A percentile compares a stretch with the other conserved stretches of the same genome.
These are phyloP conservation scores for Dactylellina cionopaga DNA, from an alignment of 2,329 filamentous ascomycete species.

Conservation along the genomic window DNA sequence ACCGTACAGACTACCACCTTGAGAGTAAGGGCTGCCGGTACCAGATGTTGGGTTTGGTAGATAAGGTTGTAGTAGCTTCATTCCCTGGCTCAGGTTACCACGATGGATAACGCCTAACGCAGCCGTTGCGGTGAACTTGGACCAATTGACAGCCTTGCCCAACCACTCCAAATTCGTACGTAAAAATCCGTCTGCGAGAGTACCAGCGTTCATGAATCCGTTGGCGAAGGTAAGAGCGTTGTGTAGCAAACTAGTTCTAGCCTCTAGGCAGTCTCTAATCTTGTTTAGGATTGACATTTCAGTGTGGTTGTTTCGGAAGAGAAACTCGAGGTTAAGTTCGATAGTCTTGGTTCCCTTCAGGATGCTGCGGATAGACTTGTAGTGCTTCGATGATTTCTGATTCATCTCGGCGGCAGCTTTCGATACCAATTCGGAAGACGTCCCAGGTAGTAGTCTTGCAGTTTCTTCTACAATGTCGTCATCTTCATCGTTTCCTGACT, in stretches of 20 bases:
- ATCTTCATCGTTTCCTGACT: conserved; percentile 41
- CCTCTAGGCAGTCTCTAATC: conserved; percentile 92
- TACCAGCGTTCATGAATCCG: conserved; percentile 99
- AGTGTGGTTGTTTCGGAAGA: conserved; percentile 93
- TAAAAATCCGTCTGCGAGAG: conserved; percentile 98
- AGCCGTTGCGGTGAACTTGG: conserved; percentile 97
- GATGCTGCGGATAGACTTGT: conserved; percentile 72
- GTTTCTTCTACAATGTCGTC: conserved; percentile 65
- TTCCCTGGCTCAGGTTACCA: conserved; percentile 90
- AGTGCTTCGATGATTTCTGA: conserved; percentile 59
- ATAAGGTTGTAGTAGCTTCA: conserved; percentile 93
- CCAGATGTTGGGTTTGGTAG: conserved; percentile 81
- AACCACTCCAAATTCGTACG: conserved; percentile 97
- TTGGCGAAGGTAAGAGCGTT: conserved; percentile 97
- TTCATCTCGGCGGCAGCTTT: conserved; percentile 51
- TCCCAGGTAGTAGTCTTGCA: conserved; percentile 62
- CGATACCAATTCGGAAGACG: conserved; percentile 44
- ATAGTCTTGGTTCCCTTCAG: conserved; percentile 93
- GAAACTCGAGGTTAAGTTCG: conserved; percentile 92
- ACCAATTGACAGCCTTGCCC: conserved; percentile 99
- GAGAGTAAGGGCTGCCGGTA: conserved; percentile 89
- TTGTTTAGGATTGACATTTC: conserved; percentile 94
- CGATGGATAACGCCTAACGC: conserved; percentile 96
- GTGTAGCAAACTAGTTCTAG: conserved; percentile 97
- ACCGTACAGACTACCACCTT: conserved; percentile 93